phyloP scores from a whole-genome alignment of 371 early-diverging fungal genomes.

The Mucor piriformis region DNA sequence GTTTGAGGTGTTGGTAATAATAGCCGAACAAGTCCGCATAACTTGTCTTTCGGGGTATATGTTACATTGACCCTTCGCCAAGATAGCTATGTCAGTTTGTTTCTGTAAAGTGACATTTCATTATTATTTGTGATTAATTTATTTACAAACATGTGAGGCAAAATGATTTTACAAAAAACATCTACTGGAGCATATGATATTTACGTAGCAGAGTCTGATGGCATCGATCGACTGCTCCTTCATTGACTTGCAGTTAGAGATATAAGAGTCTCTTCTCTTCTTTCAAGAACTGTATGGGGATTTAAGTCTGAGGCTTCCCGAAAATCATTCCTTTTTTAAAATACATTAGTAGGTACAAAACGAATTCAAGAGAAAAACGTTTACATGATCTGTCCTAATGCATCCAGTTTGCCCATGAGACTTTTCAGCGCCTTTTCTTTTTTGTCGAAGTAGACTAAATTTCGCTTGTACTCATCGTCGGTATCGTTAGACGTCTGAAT shows the following conservation, averaged over 20 bases:
- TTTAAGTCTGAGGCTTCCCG: slow-evolving; percentile 14
- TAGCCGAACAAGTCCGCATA: too few relatives aligned
- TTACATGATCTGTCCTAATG: slow-evolving; percentile 21
- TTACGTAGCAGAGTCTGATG: too few relatives aligned
- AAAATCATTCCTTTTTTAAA: slow-evolving; percentile 15
- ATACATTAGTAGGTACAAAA: neutral
- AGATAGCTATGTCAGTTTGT: too few relatives aligned
- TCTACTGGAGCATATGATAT: too few relatives aligned
- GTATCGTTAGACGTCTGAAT: neutral
- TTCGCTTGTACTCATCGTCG: slow-evolving; percentile 11
- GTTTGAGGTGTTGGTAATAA: too few relatives aligned
- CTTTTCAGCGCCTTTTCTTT: slow-evolving; percentile 18
- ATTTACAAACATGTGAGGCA: too few relatives aligned
- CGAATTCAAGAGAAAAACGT: neutral
- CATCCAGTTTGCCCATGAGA: slow-evolving; percentile 17
- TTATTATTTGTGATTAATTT: too few relatives aligned
- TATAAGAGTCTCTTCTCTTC: neutral
- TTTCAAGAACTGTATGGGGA: slow-evolving; percentile 12
- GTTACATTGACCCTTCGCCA: too few relatives aligned
- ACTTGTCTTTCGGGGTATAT: too few relatives aligned
- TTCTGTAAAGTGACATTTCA: too few relatives aligned
- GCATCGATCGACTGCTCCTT: neutral
- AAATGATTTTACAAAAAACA: too few relatives aligned
- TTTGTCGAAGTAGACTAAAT: slow-evolving; percentile 8
- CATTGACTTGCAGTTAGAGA: too few relatives aligned